phyloP scores from a whole-genome alignment of 371 early-diverging fungal species.

The Actinomortierella wolfii region DNA sequence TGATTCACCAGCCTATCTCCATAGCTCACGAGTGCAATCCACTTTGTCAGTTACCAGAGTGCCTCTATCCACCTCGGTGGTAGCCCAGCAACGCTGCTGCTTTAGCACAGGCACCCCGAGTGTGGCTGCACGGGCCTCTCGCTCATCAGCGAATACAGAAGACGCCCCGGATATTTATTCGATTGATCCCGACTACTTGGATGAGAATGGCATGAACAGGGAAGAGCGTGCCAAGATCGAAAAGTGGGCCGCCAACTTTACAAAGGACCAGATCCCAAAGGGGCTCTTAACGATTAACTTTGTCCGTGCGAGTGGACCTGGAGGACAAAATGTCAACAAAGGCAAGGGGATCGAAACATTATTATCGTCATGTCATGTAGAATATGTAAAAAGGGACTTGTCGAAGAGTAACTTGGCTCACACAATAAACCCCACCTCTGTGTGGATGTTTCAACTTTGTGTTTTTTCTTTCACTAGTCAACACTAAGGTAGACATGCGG shows the following conservation, averaged over 20 bases:
- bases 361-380: too few species aligned
- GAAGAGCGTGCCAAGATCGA: slow-evolving; percentile 44
- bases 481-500: slow-evolving; percentile 85
- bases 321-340: slow-evolving; percentile 95
- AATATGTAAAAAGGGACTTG: too few species aligned
- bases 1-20: too few species aligned
- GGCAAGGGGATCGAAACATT: slow-evolving; percentile 35
- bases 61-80: too few species aligned
- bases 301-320: slow-evolving; percentile 78
- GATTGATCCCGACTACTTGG: slow-evolving; percentile 23
- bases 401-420: too few species aligned
- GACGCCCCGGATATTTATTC: background rate
- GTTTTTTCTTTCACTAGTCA: too few species aligned
- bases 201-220: slow-evolving; percentile 42
- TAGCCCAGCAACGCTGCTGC: too few species aligned
- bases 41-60: too few species aligned
- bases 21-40: too few species aligned
- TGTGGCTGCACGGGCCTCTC: background rate
- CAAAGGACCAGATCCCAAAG: slow-evolving; percentile 43
- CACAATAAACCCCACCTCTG: too few species aligned
- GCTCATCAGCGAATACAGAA: background rate
- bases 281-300: slow-evolving; percentile 50
- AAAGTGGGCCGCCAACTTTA: slow-evolving; percentile 29
- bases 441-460: too few species aligned
- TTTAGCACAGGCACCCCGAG: too few species aligned